Conservation (phyloP, 176 grass and related monocot species). For the Phyllostachys edulis region DNA sequence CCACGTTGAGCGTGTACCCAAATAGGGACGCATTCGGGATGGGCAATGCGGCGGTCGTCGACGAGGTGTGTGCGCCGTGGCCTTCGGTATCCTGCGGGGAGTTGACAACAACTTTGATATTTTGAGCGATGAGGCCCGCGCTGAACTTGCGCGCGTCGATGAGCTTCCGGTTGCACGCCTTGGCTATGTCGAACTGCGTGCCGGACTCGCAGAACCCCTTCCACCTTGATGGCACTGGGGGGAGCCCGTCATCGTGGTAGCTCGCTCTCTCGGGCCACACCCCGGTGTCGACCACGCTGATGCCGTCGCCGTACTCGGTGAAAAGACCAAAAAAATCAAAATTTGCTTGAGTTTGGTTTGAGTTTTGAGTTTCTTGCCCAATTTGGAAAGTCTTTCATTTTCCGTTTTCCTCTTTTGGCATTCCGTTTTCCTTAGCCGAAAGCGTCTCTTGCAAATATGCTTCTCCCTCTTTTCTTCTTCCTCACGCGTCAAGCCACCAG, state of each 20-base stretch:
- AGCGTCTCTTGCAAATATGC: too few relatives aligned
- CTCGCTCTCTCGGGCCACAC: slow-evolving; percentile 37
- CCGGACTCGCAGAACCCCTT: slow-evolving; percentile 37
- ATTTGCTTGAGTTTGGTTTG: too few relatives aligned
- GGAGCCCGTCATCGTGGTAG: slow-evolving; percentile 13
- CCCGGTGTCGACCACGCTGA: slow-evolving; percentile 26
- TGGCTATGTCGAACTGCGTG: slow-evolving; percentile 13
- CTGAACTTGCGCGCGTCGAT: slow-evolving; percentile 52
- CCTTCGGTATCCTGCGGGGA: slow-evolving; percentile 45
- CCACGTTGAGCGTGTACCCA: slow-evolving; percentile 23
- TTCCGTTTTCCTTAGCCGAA: too few relatives aligned
- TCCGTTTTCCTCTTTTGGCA: too few relatives aligned
- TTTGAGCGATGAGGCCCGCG: slow-evolving; percentile 17
- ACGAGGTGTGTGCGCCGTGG: slow-evolving; percentile 50
- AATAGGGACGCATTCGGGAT: slow-evolving; percentile 28
- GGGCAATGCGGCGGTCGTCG: slow-evolving; percentile 36
- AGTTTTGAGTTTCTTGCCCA: too few relatives aligned
- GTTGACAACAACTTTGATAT: background rate
- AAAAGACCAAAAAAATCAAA: too few relatives aligned
- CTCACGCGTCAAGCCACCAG: too few relatives aligned
- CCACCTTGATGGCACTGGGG: slow-evolving; percentile 10
- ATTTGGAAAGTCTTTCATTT: too few relatives aligned
- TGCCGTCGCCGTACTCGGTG: background rate
- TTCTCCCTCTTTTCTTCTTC: too few relatives aligned
- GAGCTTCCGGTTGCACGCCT: slow-evolving; percentile 56